Evolutionary conservation across 345 rosid species (phyloP).

Genomic region (Chamaenerion angustifolium): DNA sequence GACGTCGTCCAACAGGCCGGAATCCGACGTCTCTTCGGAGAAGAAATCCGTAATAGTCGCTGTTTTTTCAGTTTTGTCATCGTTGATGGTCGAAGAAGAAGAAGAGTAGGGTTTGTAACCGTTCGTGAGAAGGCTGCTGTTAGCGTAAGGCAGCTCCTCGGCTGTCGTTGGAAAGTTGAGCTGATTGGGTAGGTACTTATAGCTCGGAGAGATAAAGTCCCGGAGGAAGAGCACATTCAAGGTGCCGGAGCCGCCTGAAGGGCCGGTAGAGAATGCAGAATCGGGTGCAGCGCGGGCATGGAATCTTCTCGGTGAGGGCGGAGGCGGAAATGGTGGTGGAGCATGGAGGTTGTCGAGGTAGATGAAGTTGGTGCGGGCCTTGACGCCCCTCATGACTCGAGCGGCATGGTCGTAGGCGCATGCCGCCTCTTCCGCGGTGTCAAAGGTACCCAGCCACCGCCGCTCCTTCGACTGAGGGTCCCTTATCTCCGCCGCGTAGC

Average conservation of each 20-base stretch:
- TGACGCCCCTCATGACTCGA: constrained; percentile 75
- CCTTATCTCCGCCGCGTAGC: constrained; percentile 94
- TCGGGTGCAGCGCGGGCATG: background rate
- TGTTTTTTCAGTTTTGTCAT: background rate
- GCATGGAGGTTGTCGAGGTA: constrained; percentile 16
- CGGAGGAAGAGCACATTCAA: constrained; percentile 28
- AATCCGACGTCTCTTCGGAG: constrained; percentile 41
- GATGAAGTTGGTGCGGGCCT: constrained; percentile 83
- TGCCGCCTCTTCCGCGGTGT: constrained; percentile 97
- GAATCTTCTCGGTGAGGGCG: background rate
- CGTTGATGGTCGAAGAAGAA: background rate
- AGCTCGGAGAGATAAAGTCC: constrained; percentile 18
- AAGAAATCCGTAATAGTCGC: constrained; percentile 20
- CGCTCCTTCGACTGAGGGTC: constrained; percentile 87
- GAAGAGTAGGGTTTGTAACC: too few species aligned
- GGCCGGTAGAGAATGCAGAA: constrained; percentile 1
- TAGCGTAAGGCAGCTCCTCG: too few species aligned
- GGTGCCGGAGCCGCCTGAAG: constrained; percentile 9
- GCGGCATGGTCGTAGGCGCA: constrained; percentile 94
- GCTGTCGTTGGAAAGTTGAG: too few species aligned
- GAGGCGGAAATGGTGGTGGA: constrained; percentile 8
- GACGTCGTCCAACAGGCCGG: constrained; percentile 75
- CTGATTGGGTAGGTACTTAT: constrained; percentile 2
- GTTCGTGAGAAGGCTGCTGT: too few species aligned
- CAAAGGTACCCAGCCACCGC: constrained; percentile 97